Base-by-base conservation (phyloP, 306 rosid species). In the Dryas alaskensis region DNA sequence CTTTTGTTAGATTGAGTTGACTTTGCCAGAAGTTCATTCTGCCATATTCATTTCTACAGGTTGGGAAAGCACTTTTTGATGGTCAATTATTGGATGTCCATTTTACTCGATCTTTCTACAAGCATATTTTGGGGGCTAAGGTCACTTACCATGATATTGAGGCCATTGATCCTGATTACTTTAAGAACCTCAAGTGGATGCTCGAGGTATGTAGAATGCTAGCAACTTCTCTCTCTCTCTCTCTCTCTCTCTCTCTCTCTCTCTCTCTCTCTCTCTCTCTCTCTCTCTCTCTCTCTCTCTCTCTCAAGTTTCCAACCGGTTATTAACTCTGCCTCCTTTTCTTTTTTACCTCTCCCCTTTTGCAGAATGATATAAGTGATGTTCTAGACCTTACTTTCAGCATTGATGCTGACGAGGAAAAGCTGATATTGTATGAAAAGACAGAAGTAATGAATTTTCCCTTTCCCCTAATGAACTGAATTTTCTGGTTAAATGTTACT, bases 61-160 rank as follows among this genome's bases (percentile, higher is more conserved):
- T 93, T 77, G 98, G 97, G 39, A 93, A 93, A 85, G 98, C 98
- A 44, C 86, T 93, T 65, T 91, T 91, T 73, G 98, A 93, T 78
- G 92, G 93, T 58, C 98, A 93, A 73, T 95, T 93, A 72, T 83
- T 93, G 91, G 97, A 93, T 85, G 98, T 93, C 57, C 98, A 93
- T 84, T 93, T 93, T 77, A 93, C 98, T 4, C 90, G 98, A 69
- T 93, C 98, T 57, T 93, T 93, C 84, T 93, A 91, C 90, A 93
- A 93, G 83, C 98, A 93, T 80, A 91, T 91, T 59, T 81, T 93
- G 66, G 98, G 85, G 76, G 96, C 64, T 27, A 93, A 91, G 87
- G 98, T 93, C 74, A 93, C 98, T 72, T 93, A 93, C 79, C 98
- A 88, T 76, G 98, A 93, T 82, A 93, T 93, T 73, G 98, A 93